Base-by-base conservation (phyloP, 768 basidiomycete species). In the Amanita fuliginea region DNA sequence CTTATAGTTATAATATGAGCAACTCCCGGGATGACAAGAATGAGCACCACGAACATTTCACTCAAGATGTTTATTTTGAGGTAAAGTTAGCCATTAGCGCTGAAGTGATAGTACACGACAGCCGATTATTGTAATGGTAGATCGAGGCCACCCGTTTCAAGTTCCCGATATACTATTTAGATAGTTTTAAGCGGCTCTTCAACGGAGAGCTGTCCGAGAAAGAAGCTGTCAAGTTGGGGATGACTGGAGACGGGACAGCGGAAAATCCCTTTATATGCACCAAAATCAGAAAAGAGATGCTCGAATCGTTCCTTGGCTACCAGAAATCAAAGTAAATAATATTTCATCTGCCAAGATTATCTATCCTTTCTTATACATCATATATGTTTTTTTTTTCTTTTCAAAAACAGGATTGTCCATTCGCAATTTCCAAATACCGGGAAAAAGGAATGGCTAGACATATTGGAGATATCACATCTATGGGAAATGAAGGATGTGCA, bases 391-490 rank as follows among this genome's bases (percentile, higher is more conserved):
- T 28, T 6, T n/a, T 6, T 16, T 30, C 26, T 28, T 28, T 6
- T n/a, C 3, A 3, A 32, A 32, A 19, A 28, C 28, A 43, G 42
- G 24, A 28, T 43, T 11, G 26, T 14, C 24, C 4, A 16, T 28
- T 26, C 24, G 10, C n/a, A 10, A 28, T 10, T 14, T 18, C 8
- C 6, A 24, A 16, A n/a, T 16, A 16, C 18, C 14, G 26, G 16
- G 42, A 43, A 43, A 26, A 47, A 55, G 11, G 50, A 57, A 30
- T 59, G 57, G 56, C 42, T 40, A 4, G 51, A 49, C 16, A 48
- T 51, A 3, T 48, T 57, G 6, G 35, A 42, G 8, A 49, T 57
- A 4, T 53, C 56, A 14, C 42, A 50, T 10, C 47, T 49, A 46
- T 59, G 56, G 58, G 47, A 49, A 30, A 30, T 49, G 30, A 41